Conservation (phyloP, 2,329 filamentous ascomycete genomes). For the Paecilomyces sp. region DNA sequence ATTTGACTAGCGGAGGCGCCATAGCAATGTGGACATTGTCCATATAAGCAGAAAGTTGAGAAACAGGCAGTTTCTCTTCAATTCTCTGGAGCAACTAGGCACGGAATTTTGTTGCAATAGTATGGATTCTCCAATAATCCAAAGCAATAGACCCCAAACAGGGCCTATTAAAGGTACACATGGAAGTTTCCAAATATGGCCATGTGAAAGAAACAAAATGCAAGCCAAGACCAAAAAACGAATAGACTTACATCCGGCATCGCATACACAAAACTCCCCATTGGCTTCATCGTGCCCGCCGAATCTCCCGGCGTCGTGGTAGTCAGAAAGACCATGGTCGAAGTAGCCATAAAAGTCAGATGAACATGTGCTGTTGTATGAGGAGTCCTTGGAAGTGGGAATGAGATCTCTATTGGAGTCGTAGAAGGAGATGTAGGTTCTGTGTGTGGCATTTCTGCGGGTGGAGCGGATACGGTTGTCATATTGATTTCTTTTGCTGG, state of each 20-base stretch:
- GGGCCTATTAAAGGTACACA: background rate
- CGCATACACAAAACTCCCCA: constrained; percentile 91
- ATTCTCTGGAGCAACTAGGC: too few relatives aligned
- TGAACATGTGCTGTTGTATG: constrained; percentile 54
- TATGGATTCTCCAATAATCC: too few relatives aligned
- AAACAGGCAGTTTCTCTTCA: too few relatives aligned
- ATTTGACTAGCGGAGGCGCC: too few relatives aligned
- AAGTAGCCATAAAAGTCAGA: constrained; percentile 47
- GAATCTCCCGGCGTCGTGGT: constrained; percentile 43
- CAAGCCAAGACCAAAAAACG: background rate
- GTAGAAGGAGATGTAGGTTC: constrained; percentile 17
- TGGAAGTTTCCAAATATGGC: constrained; percentile 6
- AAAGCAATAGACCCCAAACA: too few relatives aligned
- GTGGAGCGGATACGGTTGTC: constrained; percentile 5
- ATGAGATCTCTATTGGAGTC: constrained; percentile 48
- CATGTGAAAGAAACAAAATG: background rate
- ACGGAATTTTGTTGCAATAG: too few relatives aligned
- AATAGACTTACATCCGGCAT: constrained; percentile 68
- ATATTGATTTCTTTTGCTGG: constrained; percentile 1
- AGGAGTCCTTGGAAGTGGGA: constrained; percentile 50
- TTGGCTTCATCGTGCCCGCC: constrained; percentile 36
- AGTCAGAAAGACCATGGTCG: constrained; percentile 50
- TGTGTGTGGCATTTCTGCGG: constrained; percentile 6
- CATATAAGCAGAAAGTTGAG: too few relatives aligned
- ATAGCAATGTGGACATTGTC: background rate